Base-by-base conservation (phyloP, 495 filamentous ascomycete genomes). In the Tuber calosporum region DNA sequence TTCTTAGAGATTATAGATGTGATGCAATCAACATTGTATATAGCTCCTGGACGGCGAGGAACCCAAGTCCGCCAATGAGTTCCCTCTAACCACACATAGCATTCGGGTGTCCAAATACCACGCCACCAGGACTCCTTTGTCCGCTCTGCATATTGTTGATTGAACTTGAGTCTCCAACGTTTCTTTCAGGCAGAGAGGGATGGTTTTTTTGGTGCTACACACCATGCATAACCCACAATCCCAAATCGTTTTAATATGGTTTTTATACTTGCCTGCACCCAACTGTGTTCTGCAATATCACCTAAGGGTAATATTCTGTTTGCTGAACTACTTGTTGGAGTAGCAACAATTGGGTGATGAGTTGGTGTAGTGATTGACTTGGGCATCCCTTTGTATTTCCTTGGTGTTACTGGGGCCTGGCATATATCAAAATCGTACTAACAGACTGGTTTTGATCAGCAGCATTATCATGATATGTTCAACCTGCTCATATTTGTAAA, bases 51-150 rank as follows among this genome's bases (percentile, higher is more conserved):
- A 4, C n/a, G 4, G 4, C 45, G 22, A 26, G 69, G 71, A 36
- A 74, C 53, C 58, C 71, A 67, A 15, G 71, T 30, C n/a, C 19
- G 42, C 53, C 37, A 30, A 22, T 9, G 19, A 38, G 41, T 43
- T 26, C 20, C 30, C 5, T 5, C 40, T 11, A 41, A 41, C 40
- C 9, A 41, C 9, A 69, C 37, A 30, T 70, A 69, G 4, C n/a
- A 73, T 38, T 68, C 30, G 17, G 42, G 39, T 7, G 72, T 73
- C 40, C 30, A 43, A 37, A 73, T 69, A 41, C n/a, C n/a, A 48
- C 34, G 9, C 7, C 9, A 11, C 1, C 9, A 7, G 40, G n/a
- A 19, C 48, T 9, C 9, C 26, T 20, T 15, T 26, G 6, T 6
- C 4, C 7, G 37, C 30, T 19, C 66, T 30, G 15, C 62, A 69